phyloP scores from a whole-genome alignment of 2,329 filamentous ascomycete genomes.

The Zymoseptoria pseudotritici region DNA sequence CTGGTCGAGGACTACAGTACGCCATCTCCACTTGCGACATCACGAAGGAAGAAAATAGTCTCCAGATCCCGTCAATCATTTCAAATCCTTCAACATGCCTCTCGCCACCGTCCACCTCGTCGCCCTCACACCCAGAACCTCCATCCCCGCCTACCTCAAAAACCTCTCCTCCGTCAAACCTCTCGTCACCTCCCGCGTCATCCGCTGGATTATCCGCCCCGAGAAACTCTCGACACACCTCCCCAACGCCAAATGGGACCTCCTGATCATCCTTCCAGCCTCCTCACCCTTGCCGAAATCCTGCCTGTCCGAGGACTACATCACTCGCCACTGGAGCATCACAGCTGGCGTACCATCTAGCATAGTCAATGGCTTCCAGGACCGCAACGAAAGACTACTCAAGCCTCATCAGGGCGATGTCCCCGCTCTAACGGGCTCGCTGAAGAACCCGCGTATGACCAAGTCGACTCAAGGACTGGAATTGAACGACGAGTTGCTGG shows the following conservation, averaged over 20 bases:
- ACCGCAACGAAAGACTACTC: constrained; percentile 34
- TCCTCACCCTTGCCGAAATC: constrained; percentile 19
- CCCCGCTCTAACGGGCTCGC: constrained; percentile 31
- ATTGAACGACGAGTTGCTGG: constrained; percentile 43
- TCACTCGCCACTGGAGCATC: constrained; percentile 26
- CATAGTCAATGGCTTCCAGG: constrained; percentile 32
- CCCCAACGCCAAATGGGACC: constrained; percentile 40
- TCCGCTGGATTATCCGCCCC: constrained; percentile 46
- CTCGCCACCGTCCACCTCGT: constrained; percentile 43
- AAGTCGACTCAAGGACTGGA: constrained; percentile 46
- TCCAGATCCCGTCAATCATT: background rate
- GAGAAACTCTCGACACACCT: constrained; percentile 36
- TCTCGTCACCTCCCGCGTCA: constrained; percentile 36
- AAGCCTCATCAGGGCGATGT: constrained; percentile 26
- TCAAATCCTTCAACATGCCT: constrained; percentile 34
- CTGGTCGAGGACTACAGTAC: background rate
- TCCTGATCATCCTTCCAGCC: constrained; percentile 39
- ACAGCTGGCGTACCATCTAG: constrained; percentile 39
- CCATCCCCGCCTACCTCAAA: constrained; percentile 35
- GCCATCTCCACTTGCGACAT: background rate
- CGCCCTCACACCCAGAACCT: constrained; percentile 30
- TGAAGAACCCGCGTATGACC: constrained; percentile 27
- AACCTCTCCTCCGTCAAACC: constrained; percentile 35
- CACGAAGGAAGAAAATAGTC: background rate
- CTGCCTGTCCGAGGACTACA: constrained; percentile 19